Base-by-base conservation (phyloP, 2,329 filamentous ascomycete species). In the Botrytis medusae region DNA sequence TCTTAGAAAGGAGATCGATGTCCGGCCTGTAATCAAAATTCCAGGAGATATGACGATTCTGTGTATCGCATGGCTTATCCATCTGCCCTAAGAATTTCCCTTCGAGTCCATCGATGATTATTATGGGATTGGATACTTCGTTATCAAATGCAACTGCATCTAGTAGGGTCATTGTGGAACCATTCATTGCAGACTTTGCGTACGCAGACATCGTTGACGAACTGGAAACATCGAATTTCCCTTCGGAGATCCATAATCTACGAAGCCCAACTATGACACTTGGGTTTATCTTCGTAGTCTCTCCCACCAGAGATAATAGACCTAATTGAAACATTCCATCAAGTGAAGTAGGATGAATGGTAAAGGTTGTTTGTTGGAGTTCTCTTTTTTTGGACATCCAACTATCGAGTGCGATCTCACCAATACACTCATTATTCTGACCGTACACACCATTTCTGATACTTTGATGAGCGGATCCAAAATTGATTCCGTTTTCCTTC, bases 1-100 rank as follows among this genome's bases (percentile, higher is more conserved):
- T 10, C 32, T 59, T 59, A 9, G 57, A 59, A 59, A 59, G 57
- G 29, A 59, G 57, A 5, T 59, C 57, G 3, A 59, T 34, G 20
- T 59, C 57, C 18, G 57, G 57, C 29, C 57, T 59, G 18, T 59
- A 59, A 59, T 59, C 29, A 59, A 59, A 59, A 59, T 59, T 59
- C 57, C 57, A 59, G 18, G 57, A 59, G 7, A 59, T 32, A 22
- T 59, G 57, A 5, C 18, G 32, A 59, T 59, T 22, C 16, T 59
- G 29, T 34, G 29, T 34, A 22, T 59, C 57, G 9, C n/a, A 4
- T 8, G 57, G 20, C 29, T 22, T 59, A 8, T 59, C 29, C 57
- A 16, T 8, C 20, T 59, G 57, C 57, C 4, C 29, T 20, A 59
- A 59, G 57, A 59, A 22, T 34, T 22, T 59, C 5, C 57, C 57